Evolutionary conservation across 192 early-diverging fungal genomes (phyloP).

Genomic region (Coemansia sp.): DNA sequence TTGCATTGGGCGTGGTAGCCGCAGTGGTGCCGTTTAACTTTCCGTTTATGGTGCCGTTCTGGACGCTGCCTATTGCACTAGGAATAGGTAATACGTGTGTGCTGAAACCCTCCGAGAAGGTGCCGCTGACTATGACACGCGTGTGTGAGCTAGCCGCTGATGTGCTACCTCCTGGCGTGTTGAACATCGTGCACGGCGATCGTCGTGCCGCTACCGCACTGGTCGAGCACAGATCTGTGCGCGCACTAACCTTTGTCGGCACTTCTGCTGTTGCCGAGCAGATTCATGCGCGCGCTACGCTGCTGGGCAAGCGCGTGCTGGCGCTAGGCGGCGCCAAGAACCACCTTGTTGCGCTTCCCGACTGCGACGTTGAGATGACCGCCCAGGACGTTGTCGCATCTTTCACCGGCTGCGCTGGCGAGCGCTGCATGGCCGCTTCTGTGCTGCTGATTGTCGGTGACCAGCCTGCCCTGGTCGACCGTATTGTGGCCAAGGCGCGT

Average conservation of each 20-base stretch:
- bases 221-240: conserved; percentile 61
- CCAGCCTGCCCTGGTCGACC: conserved; percentile 62
- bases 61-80: conserved; percentile 76
- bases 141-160: conserved; percentile 58
- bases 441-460: conserved; percentile 71
- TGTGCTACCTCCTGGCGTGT: conserved; percentile 70
- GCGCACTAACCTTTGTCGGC: conserved; percentile 78
- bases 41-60: conserved; percentile 83
- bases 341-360: conserved; percentile 75
- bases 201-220: conserved; percentile 57
- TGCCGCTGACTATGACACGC: conserved; percentile 75
- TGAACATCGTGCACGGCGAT: conserved; percentile 73
- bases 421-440: conserved; percentile 76
- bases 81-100: conserved; percentile 71
- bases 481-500: conserved; percentile 60
- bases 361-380: conserved; percentile 75
- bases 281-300: conserved; percentile 51
- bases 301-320: conserved; percentile 67
- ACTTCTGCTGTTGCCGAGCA: conserved; percentile 73
- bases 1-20: conserved; percentile 72
- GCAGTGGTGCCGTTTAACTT: conserved; percentile 84
- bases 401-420: conserved; percentile 74
- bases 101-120: conserved; percentile 81
- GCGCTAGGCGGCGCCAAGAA: conserved; percentile 75
- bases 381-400: conserved; percentile 75